phyloP scores from a whole-genome alignment of 31 red algal species.

The Porphyra umbilicalis region DNA sequence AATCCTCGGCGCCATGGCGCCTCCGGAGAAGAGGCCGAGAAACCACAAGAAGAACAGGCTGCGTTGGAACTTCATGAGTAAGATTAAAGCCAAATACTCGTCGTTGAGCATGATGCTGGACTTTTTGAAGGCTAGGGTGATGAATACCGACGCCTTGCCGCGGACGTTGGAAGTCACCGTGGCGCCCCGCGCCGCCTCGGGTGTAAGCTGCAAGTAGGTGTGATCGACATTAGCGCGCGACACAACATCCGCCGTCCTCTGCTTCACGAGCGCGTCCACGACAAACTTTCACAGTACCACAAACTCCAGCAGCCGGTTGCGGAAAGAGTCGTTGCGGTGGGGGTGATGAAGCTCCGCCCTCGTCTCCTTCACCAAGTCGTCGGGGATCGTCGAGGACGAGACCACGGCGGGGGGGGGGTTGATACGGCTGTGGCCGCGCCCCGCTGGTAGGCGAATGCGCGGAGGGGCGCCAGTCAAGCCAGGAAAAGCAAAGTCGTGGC shows the following conservation, averaged over 20 bases:
- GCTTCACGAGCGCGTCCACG: neutral
- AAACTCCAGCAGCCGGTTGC: neutral
- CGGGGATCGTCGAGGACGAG: neutral
- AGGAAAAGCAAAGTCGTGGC: neutral
- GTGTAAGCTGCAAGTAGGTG: neutral
- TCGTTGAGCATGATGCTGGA: neutral
- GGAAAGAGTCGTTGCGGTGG: neutral
- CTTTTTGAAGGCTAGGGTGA: neutral
- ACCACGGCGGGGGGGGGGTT: neutral
- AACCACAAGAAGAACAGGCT: neutral
- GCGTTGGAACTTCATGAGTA: neutral
- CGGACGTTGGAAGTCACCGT: neutral
- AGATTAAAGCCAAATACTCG: neutral
- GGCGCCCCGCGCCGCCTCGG: neutral
- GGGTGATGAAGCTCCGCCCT: neutral
- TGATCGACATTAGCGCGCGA: neutral
- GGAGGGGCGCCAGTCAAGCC: neutral
- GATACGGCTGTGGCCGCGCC: neutral
- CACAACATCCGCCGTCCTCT: neutral
- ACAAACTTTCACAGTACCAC: neutral
- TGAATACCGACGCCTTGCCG: neutral
- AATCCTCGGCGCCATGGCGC: neutral
- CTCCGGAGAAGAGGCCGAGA: neutral
- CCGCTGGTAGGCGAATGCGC: neutral
- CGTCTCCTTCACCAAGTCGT: neutral